phyloP scores from a whole-genome alignment of 2,329 filamentous ascomycete species.

The Penicillium concentricum region DNA sequence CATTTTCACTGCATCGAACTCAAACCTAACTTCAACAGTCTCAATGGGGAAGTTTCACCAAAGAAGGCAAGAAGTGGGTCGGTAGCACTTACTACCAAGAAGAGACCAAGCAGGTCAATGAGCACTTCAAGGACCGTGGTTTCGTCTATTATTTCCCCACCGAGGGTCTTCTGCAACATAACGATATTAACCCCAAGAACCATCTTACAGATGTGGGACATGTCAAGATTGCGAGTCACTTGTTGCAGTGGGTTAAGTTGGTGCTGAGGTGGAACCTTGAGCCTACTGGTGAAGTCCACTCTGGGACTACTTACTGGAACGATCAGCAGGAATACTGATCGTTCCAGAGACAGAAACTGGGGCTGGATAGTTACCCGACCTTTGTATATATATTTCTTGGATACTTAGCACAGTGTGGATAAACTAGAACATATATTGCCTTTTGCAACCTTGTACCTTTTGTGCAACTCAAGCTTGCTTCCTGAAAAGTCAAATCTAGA shows the following conservation, averaged over 20 bases:
- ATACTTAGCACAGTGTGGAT: neutral
- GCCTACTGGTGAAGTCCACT: constrained; percentile 54
- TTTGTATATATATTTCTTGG: neutral
- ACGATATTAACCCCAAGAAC: constrained; percentile 58
- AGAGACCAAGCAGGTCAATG: constrained; percentile 52
- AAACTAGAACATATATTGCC: neutral
- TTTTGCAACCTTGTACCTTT: neutral
- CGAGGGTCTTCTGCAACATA: constrained; percentile 60
- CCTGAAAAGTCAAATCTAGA: too few relatives aligned
- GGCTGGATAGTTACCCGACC: neutral
- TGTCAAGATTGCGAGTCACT: constrained; percentile 60
- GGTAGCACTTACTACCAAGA: constrained; percentile 50
- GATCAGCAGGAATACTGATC: constrained; percentile 46
- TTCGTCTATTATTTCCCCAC: constrained; percentile 64
- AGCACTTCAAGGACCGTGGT: constrained; percentile 51
- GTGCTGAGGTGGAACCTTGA: constrained; percentile 58
- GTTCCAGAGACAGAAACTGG: neutral
- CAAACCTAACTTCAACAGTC: constrained; percentile 35
- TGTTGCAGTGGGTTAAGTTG: constrained; percentile 58
- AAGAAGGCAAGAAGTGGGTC: constrained; percentile 51
- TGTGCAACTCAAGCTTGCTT: neutral
- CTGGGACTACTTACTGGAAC: constrained; percentile 56
- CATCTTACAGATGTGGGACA: constrained; percentile 63
- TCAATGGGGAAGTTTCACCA: constrained; percentile 56
- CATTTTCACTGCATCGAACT: neutral